Conservation (phyloP, 2,329 filamentous ascomycete genomes). For the Colletotrichum australisinense region DNA sequence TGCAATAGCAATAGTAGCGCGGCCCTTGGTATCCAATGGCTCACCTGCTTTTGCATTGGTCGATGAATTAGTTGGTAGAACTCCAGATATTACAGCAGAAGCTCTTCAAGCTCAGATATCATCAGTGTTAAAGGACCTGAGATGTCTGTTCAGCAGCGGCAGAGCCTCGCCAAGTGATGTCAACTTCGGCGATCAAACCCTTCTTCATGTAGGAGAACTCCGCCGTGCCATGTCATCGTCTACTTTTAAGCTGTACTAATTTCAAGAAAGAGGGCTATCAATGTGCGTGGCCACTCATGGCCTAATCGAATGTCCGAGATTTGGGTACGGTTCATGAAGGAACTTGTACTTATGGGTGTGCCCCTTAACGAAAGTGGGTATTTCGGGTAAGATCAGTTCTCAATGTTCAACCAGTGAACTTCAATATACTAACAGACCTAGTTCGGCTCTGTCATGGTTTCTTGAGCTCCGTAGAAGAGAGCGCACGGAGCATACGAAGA, state of each 20-base stretch:
- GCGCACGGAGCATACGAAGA: too few relatives aligned
- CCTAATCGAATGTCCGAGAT: neutral
- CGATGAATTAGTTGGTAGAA: neutral
- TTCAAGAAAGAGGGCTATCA: neutral
- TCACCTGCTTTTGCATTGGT: neutral
- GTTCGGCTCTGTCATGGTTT: too few relatives aligned
- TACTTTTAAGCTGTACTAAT: neutral
- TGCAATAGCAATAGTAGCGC: neutral
- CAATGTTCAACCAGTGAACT: too few relatives aligned
- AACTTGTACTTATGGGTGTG: neutral
- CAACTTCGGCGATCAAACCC: accelerated
- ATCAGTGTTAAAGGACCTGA: neutral
- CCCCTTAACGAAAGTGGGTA: neutral
- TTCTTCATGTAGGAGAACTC: neutral
- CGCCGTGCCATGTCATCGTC: neutral
- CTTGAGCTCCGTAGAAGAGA: too few relatives aligned
- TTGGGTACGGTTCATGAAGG: neutral
- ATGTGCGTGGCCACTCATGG: neutral
- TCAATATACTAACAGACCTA: too few relatives aligned
- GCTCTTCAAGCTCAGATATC: too few relatives aligned
- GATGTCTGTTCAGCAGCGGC: neutral
- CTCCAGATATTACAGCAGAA: neutral
- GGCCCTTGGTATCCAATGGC: neutral
- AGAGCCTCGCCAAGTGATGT: neutral
- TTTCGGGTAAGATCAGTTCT: too few relatives aligned